Conservation (phyloP, 768 basidiomycete species). For the Auricularia sp. region DNA sequence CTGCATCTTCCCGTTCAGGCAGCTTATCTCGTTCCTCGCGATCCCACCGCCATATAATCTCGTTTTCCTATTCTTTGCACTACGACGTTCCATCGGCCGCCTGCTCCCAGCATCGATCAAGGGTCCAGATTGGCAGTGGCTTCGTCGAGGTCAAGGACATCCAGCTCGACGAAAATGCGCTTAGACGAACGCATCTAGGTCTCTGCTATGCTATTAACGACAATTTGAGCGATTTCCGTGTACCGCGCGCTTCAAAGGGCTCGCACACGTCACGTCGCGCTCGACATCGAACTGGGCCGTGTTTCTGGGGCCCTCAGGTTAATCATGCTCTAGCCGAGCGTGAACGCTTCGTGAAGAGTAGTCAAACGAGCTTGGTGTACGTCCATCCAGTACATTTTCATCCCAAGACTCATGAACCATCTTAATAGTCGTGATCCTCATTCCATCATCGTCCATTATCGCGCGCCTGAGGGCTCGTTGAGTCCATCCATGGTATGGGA, state of each 20-base stretch:
- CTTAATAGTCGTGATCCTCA: too few relatives aligned
- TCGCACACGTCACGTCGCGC: slow-evolving; percentile 22
- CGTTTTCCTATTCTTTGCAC: slow-evolving; percentile 80
- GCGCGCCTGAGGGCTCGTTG: too few relatives aligned
- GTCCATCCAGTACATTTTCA: too few relatives aligned
- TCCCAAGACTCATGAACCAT: too few relatives aligned
- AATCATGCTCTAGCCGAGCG: too few relatives aligned
- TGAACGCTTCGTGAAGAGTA: too few relatives aligned
- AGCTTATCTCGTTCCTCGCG: slow-evolving; percentile 22
- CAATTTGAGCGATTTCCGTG: slow-evolving; percentile 54
- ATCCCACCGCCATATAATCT: slow-evolving; percentile 54
- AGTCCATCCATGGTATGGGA: too few relatives aligned
- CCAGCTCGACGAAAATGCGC: slow-evolving; percentile 64
- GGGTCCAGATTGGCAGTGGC: slow-evolving; percentile 83
- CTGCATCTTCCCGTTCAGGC: too few relatives aligned
- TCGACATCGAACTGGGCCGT: slow-evolving; percentile 36
- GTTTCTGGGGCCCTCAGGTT: too few relatives aligned
- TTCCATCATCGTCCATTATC: too few relatives aligned
- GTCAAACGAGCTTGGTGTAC: too few relatives aligned
- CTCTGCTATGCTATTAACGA: slow-evolving; percentile 61
- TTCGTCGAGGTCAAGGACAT: slow-evolving; percentile 79
- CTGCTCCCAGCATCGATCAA: slow-evolving; percentile 84
- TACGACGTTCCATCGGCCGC: slow-evolving; percentile 75
- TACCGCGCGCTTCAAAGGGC: slow-evolving; percentile 21
- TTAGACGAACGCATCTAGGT: slow-evolving; percentile 18